Evolutionary conservation across 331 rosid genomes (phyloP).

Genomic region (Telfairia occidentalis): DNA sequence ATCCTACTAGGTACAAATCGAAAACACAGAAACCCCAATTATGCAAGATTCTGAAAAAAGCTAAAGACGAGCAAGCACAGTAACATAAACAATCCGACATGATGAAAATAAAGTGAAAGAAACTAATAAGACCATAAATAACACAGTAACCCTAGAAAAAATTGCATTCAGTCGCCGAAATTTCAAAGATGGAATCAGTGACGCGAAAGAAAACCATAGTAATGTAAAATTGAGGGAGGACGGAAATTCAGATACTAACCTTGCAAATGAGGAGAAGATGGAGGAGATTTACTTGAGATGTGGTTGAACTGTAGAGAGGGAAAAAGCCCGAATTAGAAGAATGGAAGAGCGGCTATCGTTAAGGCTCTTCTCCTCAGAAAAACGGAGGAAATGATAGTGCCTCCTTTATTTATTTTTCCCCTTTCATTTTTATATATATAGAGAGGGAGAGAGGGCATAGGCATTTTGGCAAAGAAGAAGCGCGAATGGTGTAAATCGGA

Average conservation of each 20-base stretch:
- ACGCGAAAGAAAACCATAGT: background rate
- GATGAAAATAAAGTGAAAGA: background rate
- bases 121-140: background rate
- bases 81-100: background rate
- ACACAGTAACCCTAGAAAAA: slow-evolving; percentile 11
- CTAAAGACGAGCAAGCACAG: background rate
- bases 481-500: slow-evolving; percentile 8
- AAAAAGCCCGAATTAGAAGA: background rate
- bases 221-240: background rate
- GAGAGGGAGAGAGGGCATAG: background rate
- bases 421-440: background rate
- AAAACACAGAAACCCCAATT: slow-evolving; percentile 4
- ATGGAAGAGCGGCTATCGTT: background rate
- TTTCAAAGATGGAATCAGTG: no score
- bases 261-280: background rate
- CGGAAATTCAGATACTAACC: slow-evolving; percentile 1
- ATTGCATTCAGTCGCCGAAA: background rate
- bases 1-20: background rate
- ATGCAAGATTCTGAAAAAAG: background rate
- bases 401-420: background rate
- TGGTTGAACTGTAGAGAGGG: background rate
- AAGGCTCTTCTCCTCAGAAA: background rate
- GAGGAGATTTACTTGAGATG: background rate
- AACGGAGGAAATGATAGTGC: background rate
- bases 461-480: slow-evolving; percentile 8